phyloP scores from a whole-genome alignment of 75 land plant genomes.

The Sequoiadendron giganteum region DNA sequence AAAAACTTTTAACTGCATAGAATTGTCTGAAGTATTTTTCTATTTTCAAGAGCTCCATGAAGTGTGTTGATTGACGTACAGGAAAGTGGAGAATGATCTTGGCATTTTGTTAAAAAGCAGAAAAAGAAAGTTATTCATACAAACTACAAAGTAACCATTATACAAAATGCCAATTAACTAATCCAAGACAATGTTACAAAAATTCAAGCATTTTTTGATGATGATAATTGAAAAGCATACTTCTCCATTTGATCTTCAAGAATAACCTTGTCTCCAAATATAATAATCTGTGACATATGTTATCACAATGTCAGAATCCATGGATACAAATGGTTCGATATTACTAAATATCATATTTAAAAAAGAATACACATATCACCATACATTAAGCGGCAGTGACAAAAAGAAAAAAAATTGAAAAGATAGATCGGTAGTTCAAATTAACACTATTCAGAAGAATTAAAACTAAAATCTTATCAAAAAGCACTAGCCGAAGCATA shows the following conservation, averaged over 20 bases:
- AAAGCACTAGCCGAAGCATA: neutral
- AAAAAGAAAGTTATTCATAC: neutral
- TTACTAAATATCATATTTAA: neutral
- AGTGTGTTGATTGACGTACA: neutral
- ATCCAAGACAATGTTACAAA: neutral
- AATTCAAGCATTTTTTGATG: slow-evolving; percentile 4
- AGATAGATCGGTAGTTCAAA: neutral
- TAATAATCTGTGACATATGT: slow-evolving; percentile 50
- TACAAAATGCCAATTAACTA: neutral
- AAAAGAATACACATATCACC: neutral
- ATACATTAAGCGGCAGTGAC: neutral
- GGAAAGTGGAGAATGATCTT: neutral
- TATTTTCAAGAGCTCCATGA: neutral
- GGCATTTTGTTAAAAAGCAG: neutral
- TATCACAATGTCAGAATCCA: neutral
- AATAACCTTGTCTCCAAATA: slow-evolving; percentile 91
- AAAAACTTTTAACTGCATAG: neutral
- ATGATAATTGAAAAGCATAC: slow-evolving; percentile 30
- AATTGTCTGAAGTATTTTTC: neutral
- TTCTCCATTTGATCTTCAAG: slow-evolving; percentile 87
- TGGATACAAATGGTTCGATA: neutral
- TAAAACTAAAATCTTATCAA: neutral
- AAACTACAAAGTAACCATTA: neutral
- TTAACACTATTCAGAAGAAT: neutral
- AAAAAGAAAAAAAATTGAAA: neutral